phyloP scores from a whole-genome alignment of 2,329 filamentous ascomycete genomes.

The Diaporthe batatas region DNA sequence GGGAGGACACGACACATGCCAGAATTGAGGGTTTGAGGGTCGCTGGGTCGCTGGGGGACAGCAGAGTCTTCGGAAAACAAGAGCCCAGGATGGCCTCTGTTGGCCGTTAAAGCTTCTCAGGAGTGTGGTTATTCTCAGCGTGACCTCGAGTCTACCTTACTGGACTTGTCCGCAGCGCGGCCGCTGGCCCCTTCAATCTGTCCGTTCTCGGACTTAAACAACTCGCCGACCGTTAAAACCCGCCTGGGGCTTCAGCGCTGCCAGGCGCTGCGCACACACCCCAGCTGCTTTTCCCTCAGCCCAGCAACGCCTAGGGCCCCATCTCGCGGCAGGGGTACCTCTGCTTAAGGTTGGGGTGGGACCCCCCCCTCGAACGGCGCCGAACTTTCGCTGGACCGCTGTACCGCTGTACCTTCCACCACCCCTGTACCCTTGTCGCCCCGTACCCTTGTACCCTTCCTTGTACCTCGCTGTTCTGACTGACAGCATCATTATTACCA shows the following conservation, averaged over 20 bases:
- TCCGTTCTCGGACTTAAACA: constrained; percentile 55
- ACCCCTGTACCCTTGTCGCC: constrained; percentile 6
- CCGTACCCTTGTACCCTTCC: constrained; percentile 1
- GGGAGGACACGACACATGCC: not conserved
- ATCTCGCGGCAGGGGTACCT: constrained; percentile 36
- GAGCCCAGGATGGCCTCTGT: constrained; percentile 16
- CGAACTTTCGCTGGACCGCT: constrained; percentile 26
- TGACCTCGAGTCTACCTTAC: constrained; percentile 28
- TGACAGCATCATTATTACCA: constrained; percentile 39
- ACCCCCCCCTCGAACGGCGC: constrained; percentile 36
- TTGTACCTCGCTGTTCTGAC: no score
- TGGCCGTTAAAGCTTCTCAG: constrained; percentile 15
- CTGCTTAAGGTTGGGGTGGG: constrained; percentile 33
- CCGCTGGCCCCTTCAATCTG: constrained; percentile 36
- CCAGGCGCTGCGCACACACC: constrained; percentile 17
- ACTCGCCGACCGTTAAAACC: constrained; percentile 51
- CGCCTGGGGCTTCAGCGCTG: constrained; percentile 29
- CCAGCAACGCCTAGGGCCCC: constrained; percentile 32
- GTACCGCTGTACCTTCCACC: constrained; percentile 7
- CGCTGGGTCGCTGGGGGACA: not conserved
- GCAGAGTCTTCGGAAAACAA: not conserved
- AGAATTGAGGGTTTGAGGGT: not conserved
- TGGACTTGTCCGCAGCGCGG: constrained; percentile 35
- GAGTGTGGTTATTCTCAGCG: constrained; percentile 15
- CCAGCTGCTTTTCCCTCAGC: constrained; percentile 40